Percentiles rank a stretch among this genome's conserved stretches.
These are phyloP conservation scores for Penicillium coffeae DNA, from an alignment of 495 filamentous ascomycete genomes.

Conservation along the genomic window DNA sequence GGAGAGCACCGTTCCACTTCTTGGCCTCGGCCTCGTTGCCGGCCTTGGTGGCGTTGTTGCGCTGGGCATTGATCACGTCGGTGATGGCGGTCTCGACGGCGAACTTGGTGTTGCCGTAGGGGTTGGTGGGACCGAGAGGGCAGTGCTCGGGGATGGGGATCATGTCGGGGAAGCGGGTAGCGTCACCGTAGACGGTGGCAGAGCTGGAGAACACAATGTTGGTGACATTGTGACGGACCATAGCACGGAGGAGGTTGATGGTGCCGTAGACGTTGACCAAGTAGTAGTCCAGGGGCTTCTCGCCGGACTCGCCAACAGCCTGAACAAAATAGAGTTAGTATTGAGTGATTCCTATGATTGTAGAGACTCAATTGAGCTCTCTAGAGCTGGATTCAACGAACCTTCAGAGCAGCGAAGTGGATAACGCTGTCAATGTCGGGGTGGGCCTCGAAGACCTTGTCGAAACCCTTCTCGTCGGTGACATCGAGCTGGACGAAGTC, in stretches of 20 bases:
- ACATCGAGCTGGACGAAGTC: slow-evolving; percentile 83
- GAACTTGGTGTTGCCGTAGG: slow-evolving; percentile 93
- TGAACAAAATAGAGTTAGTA: slow-evolving; percentile 30
- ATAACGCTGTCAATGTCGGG: slow-evolving; percentile 96
- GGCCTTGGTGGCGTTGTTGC: slow-evolving; percentile 75
- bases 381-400: slow-evolving; percentile 26
- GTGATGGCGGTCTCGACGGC: slow-evolving; percentile 87
- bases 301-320: slow-evolving; percentile 94
- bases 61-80: slow-evolving; percentile 83
- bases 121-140: slow-evolving; percentile 93
- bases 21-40: slow-evolving; percentile 62
- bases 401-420: slow-evolving; percentile 97
- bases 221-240: slow-evolving; percentile 82
- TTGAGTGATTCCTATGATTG: neutral
- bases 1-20: slow-evolving; percentile 88
- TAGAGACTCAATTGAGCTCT: neutral
- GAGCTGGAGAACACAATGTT: slow-evolving; percentile 99
- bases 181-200: slow-evolving; percentile 96
- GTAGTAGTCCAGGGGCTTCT: slow-evolving; percentile 97
- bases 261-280: slow-evolving; percentile 92
- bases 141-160: slow-evolving; percentile 97
- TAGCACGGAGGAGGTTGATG: slow-evolving; percentile 79
- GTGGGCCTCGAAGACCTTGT: slow-evolving; percentile 84
- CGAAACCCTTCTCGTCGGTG: slow-evolving; percentile 75
- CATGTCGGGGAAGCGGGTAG: slow-evolving; percentile 94